Percentiles rank a stretch among this genome's conserved stretches.
phyloP scores from a whole-genome alignment of 768 basidiomycete species.

The Pulveroboletus sp. region DNA sequence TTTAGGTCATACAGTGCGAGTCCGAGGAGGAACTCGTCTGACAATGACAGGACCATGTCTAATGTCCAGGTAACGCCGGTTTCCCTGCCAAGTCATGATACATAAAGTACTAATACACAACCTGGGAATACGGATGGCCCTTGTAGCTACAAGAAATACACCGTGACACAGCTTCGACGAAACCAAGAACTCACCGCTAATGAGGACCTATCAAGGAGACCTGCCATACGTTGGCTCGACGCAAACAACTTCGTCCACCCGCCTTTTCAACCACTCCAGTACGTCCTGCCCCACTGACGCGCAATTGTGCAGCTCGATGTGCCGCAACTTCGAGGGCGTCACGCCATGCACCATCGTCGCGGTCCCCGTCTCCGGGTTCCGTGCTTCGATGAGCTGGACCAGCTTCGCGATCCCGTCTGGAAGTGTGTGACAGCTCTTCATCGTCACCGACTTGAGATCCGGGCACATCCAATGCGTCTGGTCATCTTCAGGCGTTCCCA shows the following conservation, averaged over 20 bases:
- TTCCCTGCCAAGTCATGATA: not conserved
- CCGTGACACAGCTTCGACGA: no score
- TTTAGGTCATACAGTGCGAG: not conserved
- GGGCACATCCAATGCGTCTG: conserved; percentile 60
- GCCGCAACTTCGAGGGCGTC: conserved; percentile 50
- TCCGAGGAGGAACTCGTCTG: no score
- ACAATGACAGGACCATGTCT: no score
- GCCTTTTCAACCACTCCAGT: conserved; percentile 57
- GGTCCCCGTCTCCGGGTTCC: conserved; percentile 53
- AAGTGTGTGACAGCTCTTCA: conserved; percentile 64
- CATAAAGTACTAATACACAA: conserved; percentile 23
- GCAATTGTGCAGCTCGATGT: conserved; percentile 66
- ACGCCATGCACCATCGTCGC: conserved; percentile 40
- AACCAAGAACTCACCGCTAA: no score
- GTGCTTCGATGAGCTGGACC: conserved; percentile 65
- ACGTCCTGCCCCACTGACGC: conserved; percentile 64
- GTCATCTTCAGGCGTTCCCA: conserved; percentile 61
- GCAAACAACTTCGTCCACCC: conserved; percentile 60
- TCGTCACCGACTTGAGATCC: conserved; percentile 50
- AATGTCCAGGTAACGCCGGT: not conserved
- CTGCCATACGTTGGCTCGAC: conserved; percentile 53
- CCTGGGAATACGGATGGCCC: not conserved
- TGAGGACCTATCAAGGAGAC: conserved; percentile 21
- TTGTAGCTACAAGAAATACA: no score
- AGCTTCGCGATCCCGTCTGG: conserved; percentile 63